Conservation (phyloP, 495 filamentous ascomycete species). For the Entonaema liquescens region DNA sequence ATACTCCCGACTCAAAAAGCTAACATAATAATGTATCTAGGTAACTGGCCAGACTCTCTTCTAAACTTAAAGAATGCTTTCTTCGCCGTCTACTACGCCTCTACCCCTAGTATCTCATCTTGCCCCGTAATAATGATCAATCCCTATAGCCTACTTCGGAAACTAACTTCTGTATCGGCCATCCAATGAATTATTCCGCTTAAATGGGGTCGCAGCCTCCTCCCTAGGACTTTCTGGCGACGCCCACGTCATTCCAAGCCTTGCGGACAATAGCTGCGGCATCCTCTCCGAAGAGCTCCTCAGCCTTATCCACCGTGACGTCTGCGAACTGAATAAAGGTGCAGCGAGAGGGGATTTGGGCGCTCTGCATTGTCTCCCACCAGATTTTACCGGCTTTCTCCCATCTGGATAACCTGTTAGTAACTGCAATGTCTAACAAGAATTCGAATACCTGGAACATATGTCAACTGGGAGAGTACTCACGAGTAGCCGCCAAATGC, state of each 20-base stretch:
- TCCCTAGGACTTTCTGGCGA: constrained; percentile 40
- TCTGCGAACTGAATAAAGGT: constrained; percentile 56
- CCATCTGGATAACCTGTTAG: constrained; percentile 44
- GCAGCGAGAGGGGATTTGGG: constrained; percentile 46
- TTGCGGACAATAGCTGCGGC: constrained; percentile 48
- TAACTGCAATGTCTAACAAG: background rate
- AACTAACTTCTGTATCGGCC: background rate
- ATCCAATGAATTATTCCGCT: background rate
- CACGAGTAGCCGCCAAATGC: constrained; percentile 57
- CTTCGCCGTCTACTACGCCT: background rate
- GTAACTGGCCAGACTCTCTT: background rate
- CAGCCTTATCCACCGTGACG: constrained; percentile 51
- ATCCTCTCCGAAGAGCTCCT: constrained; percentile 49
- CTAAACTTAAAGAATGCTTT: background rate
- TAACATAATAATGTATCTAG: background rate
- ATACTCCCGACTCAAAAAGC: background rate
- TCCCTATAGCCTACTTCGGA: background rate
- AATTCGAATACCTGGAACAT: background rate
- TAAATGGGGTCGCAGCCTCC: constrained; percentile 7
- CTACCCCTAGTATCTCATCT: background rate
- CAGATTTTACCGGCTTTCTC: constrained; percentile 61
- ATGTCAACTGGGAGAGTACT: constrained; percentile 9
- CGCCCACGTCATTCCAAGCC: constrained; percentile 54
- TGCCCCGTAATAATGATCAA: background rate
- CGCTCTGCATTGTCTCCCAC: constrained; percentile 58